Conservation (phyloP, 306 rosid species). For the Corylus avellana region DNA sequence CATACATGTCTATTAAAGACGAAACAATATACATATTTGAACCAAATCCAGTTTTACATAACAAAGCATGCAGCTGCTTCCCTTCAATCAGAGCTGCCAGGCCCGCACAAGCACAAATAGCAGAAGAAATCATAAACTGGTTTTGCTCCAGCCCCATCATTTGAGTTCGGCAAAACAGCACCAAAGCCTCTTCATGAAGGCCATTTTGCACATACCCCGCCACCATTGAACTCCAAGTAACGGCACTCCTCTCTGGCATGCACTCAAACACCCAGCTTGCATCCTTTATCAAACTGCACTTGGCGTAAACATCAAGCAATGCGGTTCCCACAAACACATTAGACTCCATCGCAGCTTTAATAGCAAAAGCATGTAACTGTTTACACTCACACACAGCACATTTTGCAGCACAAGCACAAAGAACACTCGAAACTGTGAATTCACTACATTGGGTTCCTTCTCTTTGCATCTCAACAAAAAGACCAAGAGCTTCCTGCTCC, state of each 20-base stretch:
- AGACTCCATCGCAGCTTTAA: conserved; percentile 61
- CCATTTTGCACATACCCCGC: conserved; percentile 77
- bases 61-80: conserved; percentile 67
- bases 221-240: conserved; percentile 90
- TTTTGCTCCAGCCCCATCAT: conserved; percentile 46
- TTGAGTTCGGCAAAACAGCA: conserved; percentile 56
- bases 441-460: conserved; percentile 61
- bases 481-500: conserved; percentile 59
- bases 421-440: conserved; percentile 82
- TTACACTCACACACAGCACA: conserved; percentile 58
- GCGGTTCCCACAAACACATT: conserved; percentile 86
- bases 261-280: conserved; percentile 59
- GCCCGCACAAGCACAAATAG: conserved; percentile 75
- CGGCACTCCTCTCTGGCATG: conserved; percentile 66
- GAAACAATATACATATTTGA: conserved; percentile 55
- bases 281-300: conserved; percentile 61
- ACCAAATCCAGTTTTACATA: conserved; percentile 60
- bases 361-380: conserved; percentile 71
- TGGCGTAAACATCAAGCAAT: conserved; percentile 74
- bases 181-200: conserved; percentile 70
- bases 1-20: conserved; percentile 82
- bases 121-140: conserved; percentile 68
- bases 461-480: conserved; percentile 68
- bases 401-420: conserved; percentile 69
- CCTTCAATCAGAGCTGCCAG: conserved; percentile 74